phyloP scores from a whole-genome alignment of 2,329 filamentous ascomycete species.

The Colletotrichum musicola region DNA sequence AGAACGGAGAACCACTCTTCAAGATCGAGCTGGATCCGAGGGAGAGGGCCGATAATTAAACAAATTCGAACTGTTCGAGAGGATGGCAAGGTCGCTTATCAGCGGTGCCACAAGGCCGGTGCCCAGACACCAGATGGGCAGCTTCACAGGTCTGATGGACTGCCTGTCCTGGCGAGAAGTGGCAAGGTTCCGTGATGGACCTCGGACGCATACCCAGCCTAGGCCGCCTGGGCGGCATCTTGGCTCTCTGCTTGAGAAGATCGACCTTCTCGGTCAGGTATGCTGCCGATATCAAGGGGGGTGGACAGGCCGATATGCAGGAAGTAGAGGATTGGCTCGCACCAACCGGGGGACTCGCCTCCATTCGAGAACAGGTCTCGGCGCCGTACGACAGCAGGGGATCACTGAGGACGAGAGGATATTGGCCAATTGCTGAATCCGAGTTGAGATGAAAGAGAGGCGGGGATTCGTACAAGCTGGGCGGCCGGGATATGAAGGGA shows the following conservation, averaged over 20 bases:
- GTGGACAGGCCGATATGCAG: constrained; percentile 28
- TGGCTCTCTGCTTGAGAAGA: constrained; percentile 26
- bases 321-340: constrained; percentile 27
- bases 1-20: not conserved
- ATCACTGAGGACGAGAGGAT: not conserved
- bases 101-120: constrained; percentile 28
- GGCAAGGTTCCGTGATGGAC: constrained; percentile 33
- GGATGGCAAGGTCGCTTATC: constrained; percentile 31
- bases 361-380: constrained; percentile 21
- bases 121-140: constrained; percentile 19
- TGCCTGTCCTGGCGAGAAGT: constrained; percentile 10
- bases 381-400: constrained; percentile 17
- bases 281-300: constrained; percentile 30
- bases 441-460: constrained; percentile 1
- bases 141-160: constrained; percentile 10
- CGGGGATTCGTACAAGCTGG: not conserved
- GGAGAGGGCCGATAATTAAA: constrained; percentile 27
- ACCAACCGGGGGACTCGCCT: not conserved
- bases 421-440: constrained; percentile 4
- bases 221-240: constrained; percentile 32
- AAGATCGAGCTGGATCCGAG: not conserved
- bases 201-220: constrained; percentile 23
- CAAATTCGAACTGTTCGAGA: not conserved
- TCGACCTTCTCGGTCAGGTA: constrained; percentile 40
- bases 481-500: not conserved